These are phyloP conservation scores for Colletotrichum cereale DNA, from an alignment of 2,329 filamentous ascomycete species.

Conservation along the genomic window DNA sequence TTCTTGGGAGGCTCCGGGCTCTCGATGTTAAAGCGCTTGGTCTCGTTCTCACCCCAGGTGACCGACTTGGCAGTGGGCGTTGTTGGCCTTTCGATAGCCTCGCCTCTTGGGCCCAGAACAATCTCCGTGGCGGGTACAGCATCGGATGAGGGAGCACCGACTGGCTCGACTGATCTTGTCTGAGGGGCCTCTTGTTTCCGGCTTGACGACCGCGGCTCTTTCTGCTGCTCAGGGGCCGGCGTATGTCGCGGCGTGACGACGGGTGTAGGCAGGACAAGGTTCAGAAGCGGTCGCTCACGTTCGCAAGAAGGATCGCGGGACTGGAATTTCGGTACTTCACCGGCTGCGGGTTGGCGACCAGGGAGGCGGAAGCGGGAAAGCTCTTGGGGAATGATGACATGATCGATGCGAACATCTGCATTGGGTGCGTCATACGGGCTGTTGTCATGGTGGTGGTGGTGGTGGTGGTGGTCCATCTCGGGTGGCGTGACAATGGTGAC, in stretches of 20 bases:
- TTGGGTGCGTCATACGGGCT: conserved; percentile 69
- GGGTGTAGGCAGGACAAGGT: conserved; percentile 72
- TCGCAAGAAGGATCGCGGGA: conserved; percentile 67
- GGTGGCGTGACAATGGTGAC: conserved; percentile 68
- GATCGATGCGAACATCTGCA: conserved; percentile 74
- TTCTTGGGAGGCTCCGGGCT: conserved; percentile 62
- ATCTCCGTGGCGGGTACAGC: conserved; percentile 50
- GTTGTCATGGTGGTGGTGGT: conserved; percentile 58
- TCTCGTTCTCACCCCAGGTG: conserved; percentile 75
- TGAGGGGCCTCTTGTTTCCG: conserved; percentile 29
- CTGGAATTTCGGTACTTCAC: conserved; percentile 52
- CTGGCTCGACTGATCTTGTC: neutral
- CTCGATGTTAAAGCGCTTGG: conserved; percentile 72
- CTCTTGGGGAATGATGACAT: conserved; percentile 67
- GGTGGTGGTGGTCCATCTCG: conserved; percentile 57
- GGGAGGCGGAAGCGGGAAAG: conserved; percentile 53
- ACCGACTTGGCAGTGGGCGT: conserved; percentile 68
- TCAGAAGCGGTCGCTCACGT: conserved; percentile 69
- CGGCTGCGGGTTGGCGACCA: conserved; percentile 44
- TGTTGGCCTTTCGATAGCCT: conserved; percentile 57
- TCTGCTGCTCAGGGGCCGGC: conserved; percentile 42
- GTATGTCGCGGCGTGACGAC: conserved; percentile 59
- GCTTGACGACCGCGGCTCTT: conserved; percentile 40
- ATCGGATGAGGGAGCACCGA: conserved; percentile 41
- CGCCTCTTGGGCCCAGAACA: conserved; percentile 55